Evolutionary conservation across 352 stramenopile species (phyloP).

Genomic region (Pythium dissotocum): DNA sequence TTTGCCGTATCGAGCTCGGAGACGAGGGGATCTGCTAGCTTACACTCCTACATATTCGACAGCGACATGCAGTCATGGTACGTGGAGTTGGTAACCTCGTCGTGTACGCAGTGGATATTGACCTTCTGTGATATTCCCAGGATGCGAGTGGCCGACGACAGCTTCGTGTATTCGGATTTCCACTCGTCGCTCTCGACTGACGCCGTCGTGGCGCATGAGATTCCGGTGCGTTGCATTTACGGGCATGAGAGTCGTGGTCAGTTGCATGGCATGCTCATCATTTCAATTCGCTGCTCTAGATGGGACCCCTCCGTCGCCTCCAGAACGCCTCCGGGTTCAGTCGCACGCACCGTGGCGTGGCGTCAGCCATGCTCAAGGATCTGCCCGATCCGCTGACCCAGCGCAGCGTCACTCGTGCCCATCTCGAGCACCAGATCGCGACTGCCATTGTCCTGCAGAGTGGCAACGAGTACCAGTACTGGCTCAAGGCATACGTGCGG

Average conservation of each 20-base stretch:
- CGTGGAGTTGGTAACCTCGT: not conserved
- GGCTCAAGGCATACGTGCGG: conserved; percentile 79
- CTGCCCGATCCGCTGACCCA: conserved; percentile 76
- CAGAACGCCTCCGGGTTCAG: conserved; percentile 83
- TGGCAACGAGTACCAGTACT: conserved; percentile 78
- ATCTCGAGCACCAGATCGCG: conserved; percentile 84
- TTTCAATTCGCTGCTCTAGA: conserved; percentile 32
- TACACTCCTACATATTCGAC: conserved; percentile 85
- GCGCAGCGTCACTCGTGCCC: conserved; percentile 78
- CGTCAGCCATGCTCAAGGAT: conserved; percentile 68
- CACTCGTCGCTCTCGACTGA: conserved; percentile 72
- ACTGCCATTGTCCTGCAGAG: conserved; percentile 66
- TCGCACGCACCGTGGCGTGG: conserved; percentile 60
- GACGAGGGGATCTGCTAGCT: conserved; percentile 45
- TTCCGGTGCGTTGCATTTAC: conserved; percentile 51
- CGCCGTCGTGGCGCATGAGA: conserved; percentile 52
- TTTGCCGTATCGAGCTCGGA: conserved; percentile 67
- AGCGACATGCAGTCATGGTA: conserved; percentile 72
- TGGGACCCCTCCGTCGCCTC: conserved; percentile 72
- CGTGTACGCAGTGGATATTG: not conserved
- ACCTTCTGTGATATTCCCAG: conserved; percentile 29
- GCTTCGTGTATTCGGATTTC: conserved; percentile 87
- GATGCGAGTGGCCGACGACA: conserved; percentile 86
- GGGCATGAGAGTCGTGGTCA: too few species aligned
- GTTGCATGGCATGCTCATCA: not conserved